Evolutionary conservation across 345 rosid species (phyloP).

Genomic region (Erysimum cheiranthoides): DNA sequence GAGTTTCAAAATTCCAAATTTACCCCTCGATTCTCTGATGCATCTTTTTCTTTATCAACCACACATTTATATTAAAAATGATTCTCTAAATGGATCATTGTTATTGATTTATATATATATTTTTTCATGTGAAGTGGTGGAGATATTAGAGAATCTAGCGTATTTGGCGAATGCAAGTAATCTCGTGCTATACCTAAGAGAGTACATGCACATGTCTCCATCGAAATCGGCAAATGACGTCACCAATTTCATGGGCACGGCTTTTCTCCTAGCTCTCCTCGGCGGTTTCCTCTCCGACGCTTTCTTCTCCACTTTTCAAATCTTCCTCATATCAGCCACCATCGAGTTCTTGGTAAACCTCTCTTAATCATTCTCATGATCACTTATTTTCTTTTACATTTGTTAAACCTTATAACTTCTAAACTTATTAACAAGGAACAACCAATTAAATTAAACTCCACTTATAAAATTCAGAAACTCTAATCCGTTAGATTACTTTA

Average conservation of each 20-base stretch:
- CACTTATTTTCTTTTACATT: slow-evolving; percentile 3
- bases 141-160: slow-evolving; percentile 89
- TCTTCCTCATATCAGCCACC: slow-evolving; percentile 70
- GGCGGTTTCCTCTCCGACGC: slow-evolving; percentile 88
- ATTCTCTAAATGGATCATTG: slow-evolving; percentile 30
- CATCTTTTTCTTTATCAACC: slow-evolving; percentile 1
- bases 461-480: not conserved
- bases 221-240: slow-evolving; percentile 73
- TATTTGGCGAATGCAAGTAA: slow-evolving; percentile 85
- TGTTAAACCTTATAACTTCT: not conserved
- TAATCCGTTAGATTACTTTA: slow-evolving; percentile 5
- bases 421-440: slow-evolving; percentile 13
- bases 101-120: slow-evolving; percentile 3
- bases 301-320: slow-evolving; percentile 62
- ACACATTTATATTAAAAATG: not conserved
- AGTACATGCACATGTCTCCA: slow-evolving; percentile 75
- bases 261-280: slow-evolving; percentile 79
- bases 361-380: not conserved
- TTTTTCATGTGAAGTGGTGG: slow-evolving; percentile 57
- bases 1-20: slow-evolving; percentile 17
- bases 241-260: slow-evolving; percentile 89
- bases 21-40: slow-evolving; percentile 9
- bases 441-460: slow-evolving; percentile 6
- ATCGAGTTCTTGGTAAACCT: slow-evolving; percentile 67
- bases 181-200: slow-evolving; percentile 63